Percentiles rank a stretch among this genome's conserved stretches.
phyloP scores from a whole-genome alignment of 2,329 filamentous ascomycete species.

The Calonectria pteridis region DNA sequence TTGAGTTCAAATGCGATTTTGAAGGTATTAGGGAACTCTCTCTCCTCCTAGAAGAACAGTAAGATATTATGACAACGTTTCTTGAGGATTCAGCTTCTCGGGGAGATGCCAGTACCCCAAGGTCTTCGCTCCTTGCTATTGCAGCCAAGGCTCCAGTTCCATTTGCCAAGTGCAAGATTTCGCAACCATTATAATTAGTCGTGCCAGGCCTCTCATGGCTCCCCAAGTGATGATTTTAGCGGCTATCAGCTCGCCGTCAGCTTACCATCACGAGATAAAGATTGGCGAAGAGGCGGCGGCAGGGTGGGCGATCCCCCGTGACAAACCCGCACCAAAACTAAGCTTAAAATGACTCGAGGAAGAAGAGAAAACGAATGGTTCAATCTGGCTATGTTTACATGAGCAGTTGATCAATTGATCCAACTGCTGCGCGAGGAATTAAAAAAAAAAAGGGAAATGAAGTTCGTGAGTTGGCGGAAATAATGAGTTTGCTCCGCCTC shows the following conservation, averaged over 20 bases:
- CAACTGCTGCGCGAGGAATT: not conserved
- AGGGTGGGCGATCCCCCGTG: not conserved
- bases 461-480: not conserved
- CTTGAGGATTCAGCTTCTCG: not conserved
- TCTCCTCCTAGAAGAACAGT: not conserved
- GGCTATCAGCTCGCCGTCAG: not conserved
- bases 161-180: not conserved
- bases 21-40: not conserved
- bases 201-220: not conserved
- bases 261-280: not conserved
- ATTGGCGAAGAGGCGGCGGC: not conserved
- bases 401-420: not conserved
- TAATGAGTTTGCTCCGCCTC: not conserved
- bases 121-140: not conserved
- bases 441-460: not conserved
- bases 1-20: not conserved
- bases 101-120: not conserved
- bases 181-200: not conserved
- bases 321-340: not conserved
- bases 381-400: not conserved
- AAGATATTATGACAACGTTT: not conserved
- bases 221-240: not conserved
- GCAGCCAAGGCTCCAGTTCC: not conserved
- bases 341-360: not conserved
- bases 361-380: not conserved